Percentiles rank a stretch among this genome's conserved stretches.
phyloP scores from a whole-genome alignment of 208 protist species.

The Leptomonas pyrrhocoris region DNA sequence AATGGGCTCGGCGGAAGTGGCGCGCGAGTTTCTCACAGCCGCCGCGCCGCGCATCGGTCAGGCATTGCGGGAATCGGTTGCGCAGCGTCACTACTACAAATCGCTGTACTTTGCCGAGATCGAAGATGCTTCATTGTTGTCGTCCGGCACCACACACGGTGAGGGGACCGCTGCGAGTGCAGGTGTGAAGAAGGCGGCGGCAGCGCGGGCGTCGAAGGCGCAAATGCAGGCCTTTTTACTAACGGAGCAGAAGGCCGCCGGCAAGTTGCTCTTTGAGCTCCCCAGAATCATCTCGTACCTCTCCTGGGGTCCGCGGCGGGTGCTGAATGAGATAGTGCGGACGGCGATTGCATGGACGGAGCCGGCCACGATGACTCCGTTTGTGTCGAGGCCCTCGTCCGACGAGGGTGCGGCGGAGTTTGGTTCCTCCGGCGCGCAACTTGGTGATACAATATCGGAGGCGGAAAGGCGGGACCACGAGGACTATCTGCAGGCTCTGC shows the following conservation, averaged over 20 bases:
- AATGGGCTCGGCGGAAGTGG: conserved; percentile 16
- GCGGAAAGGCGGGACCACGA: neutral
- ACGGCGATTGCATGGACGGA: conserved; percentile 34
- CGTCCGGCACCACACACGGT: neutral
- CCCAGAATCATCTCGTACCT: conserved; percentile 15
- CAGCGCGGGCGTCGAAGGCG: neutral
- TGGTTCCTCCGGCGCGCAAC: neutral
- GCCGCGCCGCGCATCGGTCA: conserved; percentile 42
- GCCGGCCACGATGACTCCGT: neutral
- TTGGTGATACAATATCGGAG: neutral
- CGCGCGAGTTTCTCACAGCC: conserved; percentile 37
- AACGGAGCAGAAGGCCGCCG: conserved; percentile 1
- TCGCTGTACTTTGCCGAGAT: neutral
- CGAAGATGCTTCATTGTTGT: no score
- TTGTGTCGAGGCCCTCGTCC: neutral
- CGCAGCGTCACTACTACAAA: conserved; percentile 20
- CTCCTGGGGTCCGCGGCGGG: conserved; percentile 46
- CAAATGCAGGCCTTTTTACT: conserved; percentile 5
- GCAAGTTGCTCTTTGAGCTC: conserved; percentile 28
- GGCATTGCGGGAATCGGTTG: conserved; percentile 33
- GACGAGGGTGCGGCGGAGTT: neutral
- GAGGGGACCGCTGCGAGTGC: neutral
- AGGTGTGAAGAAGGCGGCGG: neutral
- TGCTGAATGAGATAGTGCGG: conserved; percentile 61
- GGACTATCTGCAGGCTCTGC: conserved; percentile 7